A percentile compares a stretch with the other conserved stretches of the same genome.
These are phyloP conservation scores for Choanephora cucurbitarum DNA, from an alignment of 371 early-diverging fungal species.

Conservation along the genomic window DNA sequence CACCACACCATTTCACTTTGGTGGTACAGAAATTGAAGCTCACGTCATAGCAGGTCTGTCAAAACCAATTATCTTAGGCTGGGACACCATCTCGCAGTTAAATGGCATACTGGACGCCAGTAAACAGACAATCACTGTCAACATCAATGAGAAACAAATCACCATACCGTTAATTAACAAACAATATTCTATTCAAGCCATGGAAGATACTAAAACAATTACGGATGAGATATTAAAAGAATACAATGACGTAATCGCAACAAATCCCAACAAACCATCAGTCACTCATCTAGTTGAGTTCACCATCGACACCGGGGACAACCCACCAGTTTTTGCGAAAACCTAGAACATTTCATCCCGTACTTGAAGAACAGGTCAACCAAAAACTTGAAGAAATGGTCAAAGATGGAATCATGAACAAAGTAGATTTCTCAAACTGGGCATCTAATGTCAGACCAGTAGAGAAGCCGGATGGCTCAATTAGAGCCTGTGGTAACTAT, in stretches of 20 bases:
- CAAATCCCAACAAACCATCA: constrained; percentile 6
- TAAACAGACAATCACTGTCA: neutral
- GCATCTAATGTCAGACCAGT: constrained; percentile 5
- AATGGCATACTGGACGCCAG: neutral
- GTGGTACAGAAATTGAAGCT: neutral
- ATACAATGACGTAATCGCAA: constrained; percentile 8
- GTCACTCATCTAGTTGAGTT: constrained; percentile 7
- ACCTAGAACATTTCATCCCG: constrained; percentile 8
- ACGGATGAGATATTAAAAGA: neutral
- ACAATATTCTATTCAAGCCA: neutral
- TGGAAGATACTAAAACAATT: neutral
- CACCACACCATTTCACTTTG: neutral
- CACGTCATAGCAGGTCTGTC: constrained; percentile 7
- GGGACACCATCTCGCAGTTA: constrained; percentile 1
- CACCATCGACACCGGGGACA: constrained; percentile 9
- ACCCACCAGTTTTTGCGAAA: constrained; percentile 11
- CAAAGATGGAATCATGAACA: constrained; percentile 1
- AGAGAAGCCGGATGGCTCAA: constrained; percentile 5
- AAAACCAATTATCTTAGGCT: constrained; percentile 2
- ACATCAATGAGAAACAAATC: neutral
- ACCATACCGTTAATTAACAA: neutral
- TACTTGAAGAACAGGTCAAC: constrained; percentile 4
- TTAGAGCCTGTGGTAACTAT: constrained; percentile 7
- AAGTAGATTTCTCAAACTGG: neutral
- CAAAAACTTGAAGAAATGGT: neutral